Percentiles rank a stretch among this genome's conserved stretches.
Evolutionary conservation across 805 yeast species (phyloP).

Genomic region (Cephaloascus albidus): DNA sequence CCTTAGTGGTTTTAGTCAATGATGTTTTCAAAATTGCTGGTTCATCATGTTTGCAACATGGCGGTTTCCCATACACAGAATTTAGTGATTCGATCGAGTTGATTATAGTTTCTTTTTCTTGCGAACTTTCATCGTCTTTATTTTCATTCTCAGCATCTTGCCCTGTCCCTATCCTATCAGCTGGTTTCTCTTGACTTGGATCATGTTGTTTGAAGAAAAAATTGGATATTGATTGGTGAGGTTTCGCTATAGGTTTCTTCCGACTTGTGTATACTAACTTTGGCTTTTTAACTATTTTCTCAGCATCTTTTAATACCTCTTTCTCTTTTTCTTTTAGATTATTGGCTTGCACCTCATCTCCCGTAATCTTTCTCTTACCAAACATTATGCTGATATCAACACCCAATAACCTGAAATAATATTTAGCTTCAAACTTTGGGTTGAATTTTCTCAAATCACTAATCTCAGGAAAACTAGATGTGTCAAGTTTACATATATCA

Average conservation of each 20-base stretch:
- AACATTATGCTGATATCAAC: constrained; percentile 19
- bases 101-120: too few species aligned
- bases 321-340: too few species aligned
- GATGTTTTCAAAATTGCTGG: constrained; percentile 38
- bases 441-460: too few species aligned
- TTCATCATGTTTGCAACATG: constrained; percentile 38
- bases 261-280: not conserved
- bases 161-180: constrained; percentile 1
- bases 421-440: constrained; percentile 46
- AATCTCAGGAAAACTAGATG: too few species aligned
- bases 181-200: constrained; percentile 4
- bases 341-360: too few species aligned
- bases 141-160: not conserved
- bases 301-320: constrained; percentile 2
- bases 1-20: constrained; percentile 29
- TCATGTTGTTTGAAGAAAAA: constrained; percentile 5
- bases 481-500: too few species aligned
- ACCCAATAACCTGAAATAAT: constrained; percentile 28
- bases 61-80: constrained; percentile 18
- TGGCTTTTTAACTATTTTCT: not conserved
- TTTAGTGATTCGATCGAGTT: not conserved
- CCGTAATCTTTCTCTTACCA: too few species aligned
- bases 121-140: too few species aligned
- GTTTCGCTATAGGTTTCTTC: constrained; percentile 1
- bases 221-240: constrained; percentile 2